Base-by-base conservation (phyloP, 192 early-diverging fungal genomes). In the Kappamyces sp. region DNA sequence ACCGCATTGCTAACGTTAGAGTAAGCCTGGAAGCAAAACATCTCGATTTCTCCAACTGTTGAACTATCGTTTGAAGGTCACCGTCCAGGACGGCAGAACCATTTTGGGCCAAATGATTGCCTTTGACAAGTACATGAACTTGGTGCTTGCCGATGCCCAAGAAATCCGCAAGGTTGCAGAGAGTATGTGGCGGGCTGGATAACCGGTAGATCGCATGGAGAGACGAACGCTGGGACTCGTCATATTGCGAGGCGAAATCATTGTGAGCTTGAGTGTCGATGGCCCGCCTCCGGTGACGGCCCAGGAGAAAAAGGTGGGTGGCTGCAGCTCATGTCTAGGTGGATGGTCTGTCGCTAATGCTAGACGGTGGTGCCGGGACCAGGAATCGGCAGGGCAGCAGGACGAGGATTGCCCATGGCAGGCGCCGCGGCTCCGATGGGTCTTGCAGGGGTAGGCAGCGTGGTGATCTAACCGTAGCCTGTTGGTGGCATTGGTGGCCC, bases 111-210 rank as follows among this genome's bases (percentile, higher is more conserved):
- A 97, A 65, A 97, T 99, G 94, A 79, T 99, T 41, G 97, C 97
- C 13, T 99, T 99, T 63, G 97, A 99, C 75, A 95, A 96, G 70
- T 91, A 99, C 72, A 99, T 99, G 97, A 99, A 99, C 66, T 78
- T 99, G 50, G 97, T 99, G 13, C 80, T 99, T 23, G 79, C 92
- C 33, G 97, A 99, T 70, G 93, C 91, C 76, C 90, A 99, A 70
- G 97, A 99, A 69, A 94, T 93, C 68, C 84, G 97, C 46, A 88
- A 84, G 55, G 76, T 97, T 55, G 95, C 91, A 61, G 71, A 76
- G 42, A 59, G 49, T 23, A 23, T 23, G 23, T 23, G 23, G 23
- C 23, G 23, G 43, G 38, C 32, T 34, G 15, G 8, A 23, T 31
- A 31, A 23, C 34, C 42, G 5, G 35, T 71, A 35, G 80, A 87